Evolutionary conservation across 306 rosid species (phyloP).

Genomic region (Argentina anserina): DNA sequence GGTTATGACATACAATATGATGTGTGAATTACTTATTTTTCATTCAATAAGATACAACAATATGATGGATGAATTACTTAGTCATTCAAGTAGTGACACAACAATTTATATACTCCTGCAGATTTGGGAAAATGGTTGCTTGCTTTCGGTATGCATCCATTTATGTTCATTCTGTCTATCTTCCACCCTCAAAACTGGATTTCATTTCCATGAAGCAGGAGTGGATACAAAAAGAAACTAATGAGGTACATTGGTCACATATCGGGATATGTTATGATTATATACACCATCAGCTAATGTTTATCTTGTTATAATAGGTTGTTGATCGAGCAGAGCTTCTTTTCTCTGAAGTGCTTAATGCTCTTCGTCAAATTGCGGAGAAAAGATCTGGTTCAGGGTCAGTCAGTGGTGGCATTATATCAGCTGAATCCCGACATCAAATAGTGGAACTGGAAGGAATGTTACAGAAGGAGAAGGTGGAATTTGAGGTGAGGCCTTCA

Average conservation of each 20-base stretch:
- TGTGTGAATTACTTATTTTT: not conserved
- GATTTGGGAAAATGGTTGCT: slow-evolving; percentile 95
- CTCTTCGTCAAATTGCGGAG: slow-evolving; percentile 67
- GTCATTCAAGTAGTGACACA: slow-evolving; percentile 7
- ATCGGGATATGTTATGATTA: slow-evolving; percentile 17
- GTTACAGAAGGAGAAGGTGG: slow-evolving; percentile 74
- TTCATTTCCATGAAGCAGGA: slow-evolving; percentile 64
- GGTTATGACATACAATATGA: not conserved
- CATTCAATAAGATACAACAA: no score
- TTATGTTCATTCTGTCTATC: slow-evolving; percentile 79
- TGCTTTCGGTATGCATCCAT: slow-evolving; percentile 95
- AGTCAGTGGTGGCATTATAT: slow-evolving; percentile 33
- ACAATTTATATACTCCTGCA: slow-evolving; percentile 24
- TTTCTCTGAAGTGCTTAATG: slow-evolving; percentile 73
- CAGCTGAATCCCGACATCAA: slow-evolving; percentile 53
- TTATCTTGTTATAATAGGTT: slow-evolving; percentile 53
- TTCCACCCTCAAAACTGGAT: slow-evolving; percentile 68
- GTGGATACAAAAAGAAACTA: slow-evolving; percentile 75
- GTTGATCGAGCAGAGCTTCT: slow-evolving; percentile 65
- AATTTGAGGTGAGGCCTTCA: slow-evolving; percentile 71
- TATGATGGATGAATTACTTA: not conserved
- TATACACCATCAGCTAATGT: not conserved
- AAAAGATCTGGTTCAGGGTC: slow-evolving; percentile 38
- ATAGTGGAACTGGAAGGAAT: slow-evolving; percentile 68
- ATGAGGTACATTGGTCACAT: slow-evolving; percentile 56